Evolutionary conservation across 1,284 basidiomycete genomes (phyloP).

Genomic region (Cutaneotrichosporon spelunceum): DNA sequence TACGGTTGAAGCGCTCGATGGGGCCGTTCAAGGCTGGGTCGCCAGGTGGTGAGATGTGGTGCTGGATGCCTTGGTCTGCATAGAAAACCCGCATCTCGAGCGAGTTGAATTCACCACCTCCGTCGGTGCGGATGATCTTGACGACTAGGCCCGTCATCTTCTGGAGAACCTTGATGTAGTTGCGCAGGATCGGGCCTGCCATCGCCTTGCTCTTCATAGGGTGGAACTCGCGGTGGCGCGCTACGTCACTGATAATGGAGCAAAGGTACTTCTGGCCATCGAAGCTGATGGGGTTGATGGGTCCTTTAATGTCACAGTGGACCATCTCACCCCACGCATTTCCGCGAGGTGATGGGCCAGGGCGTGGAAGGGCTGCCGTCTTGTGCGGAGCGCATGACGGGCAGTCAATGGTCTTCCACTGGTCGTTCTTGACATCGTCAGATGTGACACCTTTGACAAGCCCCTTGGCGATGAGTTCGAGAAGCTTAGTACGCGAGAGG

Average conservation of each 20-base stretch:
- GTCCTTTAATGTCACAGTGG: slow-evolving; percentile 14
- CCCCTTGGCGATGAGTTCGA: background rate
- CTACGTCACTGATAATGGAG: slow-evolving; percentile 3
- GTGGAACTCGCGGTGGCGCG: background rate
- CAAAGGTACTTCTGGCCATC: background rate
- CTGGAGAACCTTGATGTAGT: background rate
- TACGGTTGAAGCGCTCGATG: slow-evolving; percentile 35
- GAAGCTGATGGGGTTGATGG: background rate
- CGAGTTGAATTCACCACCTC: slow-evolving; percentile 7
- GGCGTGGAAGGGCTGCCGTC: background rate
- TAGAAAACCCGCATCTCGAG: background rate
- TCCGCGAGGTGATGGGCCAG: background rate
- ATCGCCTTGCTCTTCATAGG: background rate
- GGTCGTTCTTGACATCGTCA: background rate
- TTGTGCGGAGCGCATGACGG: background rate
- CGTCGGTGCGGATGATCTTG: slow-evolving; percentile 9
- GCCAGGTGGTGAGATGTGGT: slow-evolving; percentile 18
- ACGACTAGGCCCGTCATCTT: background rate
- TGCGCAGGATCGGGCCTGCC: background rate
- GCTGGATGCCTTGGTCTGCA: slow-evolving; percentile 3
- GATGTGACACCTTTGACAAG: background rate
- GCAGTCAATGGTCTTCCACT: background rate
- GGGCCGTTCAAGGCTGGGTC: slow-evolving; percentile 40
- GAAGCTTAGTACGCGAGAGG: background rate
- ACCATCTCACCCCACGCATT: slow-evolving; percentile 2